Evolutionary conservation across 2,329 filamentous ascomycete genomes (phyloP).

Genomic region (Zasmidium cellare): DNA sequence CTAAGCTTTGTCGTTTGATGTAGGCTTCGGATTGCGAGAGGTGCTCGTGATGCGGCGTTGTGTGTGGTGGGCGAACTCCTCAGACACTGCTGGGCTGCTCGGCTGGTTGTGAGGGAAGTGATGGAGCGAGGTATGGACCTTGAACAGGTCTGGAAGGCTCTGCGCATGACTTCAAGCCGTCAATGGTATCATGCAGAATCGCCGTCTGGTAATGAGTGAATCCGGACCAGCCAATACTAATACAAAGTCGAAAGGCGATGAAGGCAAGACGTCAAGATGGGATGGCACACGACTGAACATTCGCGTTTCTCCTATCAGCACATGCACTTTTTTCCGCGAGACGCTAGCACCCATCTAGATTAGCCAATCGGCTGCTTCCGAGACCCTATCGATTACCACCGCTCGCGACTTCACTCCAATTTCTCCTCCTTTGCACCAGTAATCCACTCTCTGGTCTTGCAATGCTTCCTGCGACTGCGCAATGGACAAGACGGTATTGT

Average conservation of each 20-base stretch:
- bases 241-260: not conserved
- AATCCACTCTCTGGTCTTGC: no score
- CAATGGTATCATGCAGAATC: not conserved
- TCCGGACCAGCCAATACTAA: not conserved
- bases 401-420: no score
- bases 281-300: not conserved
- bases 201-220: not conserved
- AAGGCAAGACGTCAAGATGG: not conserved
- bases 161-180: constrained; percentile 25
- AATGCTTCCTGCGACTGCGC: no score
- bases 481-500: no score
- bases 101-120: constrained; percentile 16
- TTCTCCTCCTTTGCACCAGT: no score
- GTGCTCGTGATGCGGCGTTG: constrained; percentile 38
- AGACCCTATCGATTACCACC: not conserved
- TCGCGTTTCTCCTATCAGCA: not conserved
- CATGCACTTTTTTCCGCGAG: not conserved
- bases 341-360: no score
- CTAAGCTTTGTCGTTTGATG: constrained; percentile 42
- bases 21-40: constrained; percentile 28
- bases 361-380: not conserved
- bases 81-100: constrained; percentile 17
- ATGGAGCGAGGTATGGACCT: constrained; percentile 27
- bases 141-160: constrained; percentile 33
- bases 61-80: constrained; percentile 27